Evolutionary conservation across 495 filamentous ascomycete species (phyloP), one percentile per base, ranked within the genome.

Genomic region (Penicillium daleae): DNA sequence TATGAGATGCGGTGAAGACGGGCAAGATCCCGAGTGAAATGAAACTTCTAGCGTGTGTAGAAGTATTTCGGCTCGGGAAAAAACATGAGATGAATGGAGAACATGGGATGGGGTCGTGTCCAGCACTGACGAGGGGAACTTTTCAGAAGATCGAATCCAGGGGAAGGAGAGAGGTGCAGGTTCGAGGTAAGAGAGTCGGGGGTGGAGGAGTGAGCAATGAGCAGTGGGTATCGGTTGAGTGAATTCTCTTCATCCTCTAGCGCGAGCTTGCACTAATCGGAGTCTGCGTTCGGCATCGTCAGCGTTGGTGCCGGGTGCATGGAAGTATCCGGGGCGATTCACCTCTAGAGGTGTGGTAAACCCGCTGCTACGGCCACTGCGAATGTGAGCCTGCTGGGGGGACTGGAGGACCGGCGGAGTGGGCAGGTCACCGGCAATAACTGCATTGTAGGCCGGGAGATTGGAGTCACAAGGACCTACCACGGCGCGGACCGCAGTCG

Each of bases 401-500:
- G 77, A 80, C 61, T 78, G 76, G 1, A 73, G 71, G 0, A 72
- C 59, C 26, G 65, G 61, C 6, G 75, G 63, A 1, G 67, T 59
- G 22, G 65, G 64, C 37, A 75, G 27, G 19, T 67, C 66, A 39
- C 69, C 73, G 13, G 80, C 75, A 6, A 81, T 76, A 10, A 80
- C 84, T 13, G 76, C 67, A 26, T 80, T 71, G 68, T 88, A 88
- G 56, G 80, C 80, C 2, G 85, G 85, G 27, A 88, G 74, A 19
- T 64, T 69, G 3, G 73, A 73, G 44, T 81, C 83, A 46, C 67
- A 78, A 15, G 80, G 80, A 42, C 82, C 81, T 17, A 86, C 76
- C 10, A 83, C 82, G 0, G 86, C 80, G 49, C 82, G 85, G 19
- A 93, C 81, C 0, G 92, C 92, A 13, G 92, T 93, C 5, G 83